A percentile compares a stretch with the other conserved stretches of the same genome.
phyloP scores from a whole-genome alignment of 2,329 filamentous ascomycete genomes.

The Ceratocystis variospora region DNA sequence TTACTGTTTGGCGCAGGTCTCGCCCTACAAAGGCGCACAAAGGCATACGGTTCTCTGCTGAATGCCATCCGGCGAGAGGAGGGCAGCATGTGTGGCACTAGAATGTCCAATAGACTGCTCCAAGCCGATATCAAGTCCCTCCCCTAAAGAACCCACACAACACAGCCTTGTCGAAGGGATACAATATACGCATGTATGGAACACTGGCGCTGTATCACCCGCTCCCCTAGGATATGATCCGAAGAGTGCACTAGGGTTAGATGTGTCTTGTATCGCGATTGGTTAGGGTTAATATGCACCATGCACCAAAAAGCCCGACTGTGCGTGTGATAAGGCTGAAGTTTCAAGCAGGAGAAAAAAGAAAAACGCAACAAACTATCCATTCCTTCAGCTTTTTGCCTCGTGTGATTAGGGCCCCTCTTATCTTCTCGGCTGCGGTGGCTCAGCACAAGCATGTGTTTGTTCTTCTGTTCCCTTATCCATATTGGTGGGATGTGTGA shows the following conservation, averaged over 20 bases:
- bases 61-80: not conserved
- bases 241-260: not conserved
- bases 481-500: not conserved
- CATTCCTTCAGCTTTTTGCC: not conserved
- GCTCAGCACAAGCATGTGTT: not conserved
- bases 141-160: not conserved
- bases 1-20: not conserved
- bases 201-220: not conserved
- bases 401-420: not conserved
- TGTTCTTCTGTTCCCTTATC: not conserved
- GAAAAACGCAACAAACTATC: not conserved
- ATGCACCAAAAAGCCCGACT: not conserved
- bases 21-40: not conserved
- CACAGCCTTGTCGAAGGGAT: not conserved
- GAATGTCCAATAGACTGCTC: not conserved
- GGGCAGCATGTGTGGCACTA: not conserved
- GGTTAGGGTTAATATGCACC: not conserved
- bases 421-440: not conserved
- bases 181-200: not conserved
- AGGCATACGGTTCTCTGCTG: not conserved
- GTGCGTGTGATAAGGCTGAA: not conserved
- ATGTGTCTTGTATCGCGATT: not conserved
- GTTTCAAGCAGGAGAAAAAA: not conserved
- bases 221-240: not conserved
- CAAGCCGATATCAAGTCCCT: not conserved